Evolutionary conservation across 164 flowering plant species (phyloP).

Genomic region (Sedum album): DNA sequence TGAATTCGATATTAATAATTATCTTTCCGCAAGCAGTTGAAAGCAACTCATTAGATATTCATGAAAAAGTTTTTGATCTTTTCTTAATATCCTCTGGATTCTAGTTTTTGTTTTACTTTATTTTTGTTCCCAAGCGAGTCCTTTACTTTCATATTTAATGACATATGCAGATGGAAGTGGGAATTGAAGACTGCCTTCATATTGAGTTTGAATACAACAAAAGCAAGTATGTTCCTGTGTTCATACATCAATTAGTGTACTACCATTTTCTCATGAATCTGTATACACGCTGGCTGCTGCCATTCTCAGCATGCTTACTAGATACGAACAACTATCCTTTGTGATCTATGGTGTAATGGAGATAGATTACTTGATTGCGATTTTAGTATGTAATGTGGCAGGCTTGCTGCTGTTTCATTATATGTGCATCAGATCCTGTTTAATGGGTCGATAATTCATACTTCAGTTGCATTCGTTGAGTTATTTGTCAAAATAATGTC

Average conservation of each 20-base stretch:
- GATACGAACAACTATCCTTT: not conserved
- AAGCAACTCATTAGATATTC: not conserved
- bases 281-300: not conserved
- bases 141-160: constrained; percentile 7
- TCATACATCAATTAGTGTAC: not conserved
- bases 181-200: constrained; percentile 93
- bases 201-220: constrained; percentile 93
- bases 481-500: not conserved
- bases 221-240: constrained; percentile 67
- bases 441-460: not conserved
- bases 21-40: too few species aligned
- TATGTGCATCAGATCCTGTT: not conserved
- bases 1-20: too few species aligned
- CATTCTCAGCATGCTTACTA: not conserved
- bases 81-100: not conserved
- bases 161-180: constrained; percentile 85
- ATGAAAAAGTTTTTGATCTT: not conserved
- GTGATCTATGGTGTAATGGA: not conserved
- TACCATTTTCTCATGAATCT: not conserved
- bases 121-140: not conserved
- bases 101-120: not conserved
- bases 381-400: not conserved
- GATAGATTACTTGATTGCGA: too few species aligned
- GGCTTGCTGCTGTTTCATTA: not conserved
- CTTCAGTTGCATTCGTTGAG: not conserved